Conservation (phyloP, 1,284 basidiomycete species). For the Fomes fomentarius region DNA sequence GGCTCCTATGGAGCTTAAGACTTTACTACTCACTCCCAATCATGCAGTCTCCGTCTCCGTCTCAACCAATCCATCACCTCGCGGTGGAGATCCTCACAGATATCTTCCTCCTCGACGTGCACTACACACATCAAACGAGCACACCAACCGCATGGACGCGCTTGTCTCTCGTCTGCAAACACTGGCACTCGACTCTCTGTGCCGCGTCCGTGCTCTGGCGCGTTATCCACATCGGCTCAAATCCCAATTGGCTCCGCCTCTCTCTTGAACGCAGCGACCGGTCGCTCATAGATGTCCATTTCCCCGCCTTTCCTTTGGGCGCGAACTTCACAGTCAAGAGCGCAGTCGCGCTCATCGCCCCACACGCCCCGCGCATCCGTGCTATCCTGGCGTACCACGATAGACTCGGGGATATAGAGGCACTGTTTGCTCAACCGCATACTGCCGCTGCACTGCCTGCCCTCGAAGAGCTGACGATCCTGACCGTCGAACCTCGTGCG, state of each 20-base stretch:
- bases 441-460: no score
- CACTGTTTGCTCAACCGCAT: not conserved
- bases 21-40: no score
- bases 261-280: not conserved
- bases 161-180: not conserved
- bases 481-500: not conserved
- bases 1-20: no score
- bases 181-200: not conserved
- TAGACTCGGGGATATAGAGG: not conserved
- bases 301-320: not conserved
- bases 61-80: not conserved
- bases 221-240: not conserved
- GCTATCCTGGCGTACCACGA: not conserved
- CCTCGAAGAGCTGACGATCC: slow-evolving; percentile 2
- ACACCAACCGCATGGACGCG: not conserved
- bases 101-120: not conserved
- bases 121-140: not conserved
- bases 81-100: not conserved
- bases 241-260: not conserved
- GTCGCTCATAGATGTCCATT: not conserved
- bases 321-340: not conserved
- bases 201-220: not conserved
- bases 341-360: not conserved
- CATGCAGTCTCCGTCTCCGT: no score
- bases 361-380: not conserved